Conservation (phyloP, 208 protist species). For the Lotmaria passim region DNA sequence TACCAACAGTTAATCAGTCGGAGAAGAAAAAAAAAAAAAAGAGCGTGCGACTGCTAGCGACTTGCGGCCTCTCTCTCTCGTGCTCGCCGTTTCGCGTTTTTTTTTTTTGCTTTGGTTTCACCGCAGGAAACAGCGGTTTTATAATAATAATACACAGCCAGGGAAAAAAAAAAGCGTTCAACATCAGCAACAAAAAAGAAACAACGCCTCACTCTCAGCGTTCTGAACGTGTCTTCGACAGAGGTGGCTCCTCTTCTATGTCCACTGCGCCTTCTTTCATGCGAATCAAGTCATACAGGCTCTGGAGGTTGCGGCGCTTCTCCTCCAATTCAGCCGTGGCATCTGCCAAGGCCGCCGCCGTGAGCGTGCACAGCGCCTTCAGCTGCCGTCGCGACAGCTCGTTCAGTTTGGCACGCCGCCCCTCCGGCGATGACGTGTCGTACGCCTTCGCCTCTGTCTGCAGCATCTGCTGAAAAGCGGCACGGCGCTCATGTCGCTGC, state of each 20-base stretch:
- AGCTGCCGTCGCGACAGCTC: slow-evolving; percentile 76
- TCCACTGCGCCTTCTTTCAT: not conserved
- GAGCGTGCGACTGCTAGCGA: no score
- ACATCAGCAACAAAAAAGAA: not conserved
- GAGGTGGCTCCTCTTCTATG: slow-evolving; percentile 1
- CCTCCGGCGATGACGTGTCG: slow-evolving; percentile 30
- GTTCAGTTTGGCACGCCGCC: slow-evolving; percentile 39
- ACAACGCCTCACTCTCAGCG: not conserved
- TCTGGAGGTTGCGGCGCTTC: slow-evolving; percentile 34
- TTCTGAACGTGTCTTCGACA: slow-evolving; percentile 4
- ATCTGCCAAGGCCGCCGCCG: slow-evolving; percentile 39
- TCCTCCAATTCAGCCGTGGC: slow-evolving; percentile 42
- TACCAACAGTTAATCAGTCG: not conserved
- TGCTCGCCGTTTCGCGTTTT: no score
- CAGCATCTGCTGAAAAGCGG: slow-evolving; percentile 51
- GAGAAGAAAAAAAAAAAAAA: not conserved
- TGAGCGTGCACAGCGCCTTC: slow-evolving; percentile 62
- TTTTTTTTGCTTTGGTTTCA: no score
- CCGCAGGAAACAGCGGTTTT: no score
- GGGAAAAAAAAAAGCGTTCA: no score
- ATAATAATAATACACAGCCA: no score
- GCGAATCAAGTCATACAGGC: slow-evolving; percentile 19
- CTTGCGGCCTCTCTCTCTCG: no score
- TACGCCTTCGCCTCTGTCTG: slow-evolving; percentile 30
- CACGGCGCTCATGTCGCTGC: slow-evolving; percentile 41